Evolutionary conservation across 1,284 basidiomycete genomes (phyloP), one percentile per base, ranked within the genome.

Genomic region (Takashimella koratensis): DNA sequence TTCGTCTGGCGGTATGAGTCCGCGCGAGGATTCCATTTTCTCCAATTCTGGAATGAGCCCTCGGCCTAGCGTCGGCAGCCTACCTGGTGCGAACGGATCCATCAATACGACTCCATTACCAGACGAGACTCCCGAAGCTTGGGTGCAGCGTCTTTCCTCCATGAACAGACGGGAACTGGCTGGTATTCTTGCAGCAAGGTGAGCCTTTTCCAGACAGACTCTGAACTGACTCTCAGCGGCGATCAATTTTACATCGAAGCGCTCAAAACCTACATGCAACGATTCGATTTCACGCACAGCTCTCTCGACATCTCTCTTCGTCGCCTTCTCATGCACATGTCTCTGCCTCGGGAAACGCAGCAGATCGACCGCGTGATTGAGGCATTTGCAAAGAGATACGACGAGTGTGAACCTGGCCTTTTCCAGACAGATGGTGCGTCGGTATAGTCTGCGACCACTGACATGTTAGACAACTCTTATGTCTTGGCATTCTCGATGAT

Each of bases 301-400:
- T 87, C 96, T 11, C 80, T 98, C 43, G 96, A 99, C 70, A 85
- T 98, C 41, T 90, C 96, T 4, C 76, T 99, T 45, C 87, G 96
- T 27, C 86, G 86, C 66, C 74, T 99, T 52, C 81, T 99, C 36
- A 92, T 98, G 88, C 85, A 92, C 63, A 84, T 96, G 45, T 85
- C 87, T 48, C 81, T 99, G 46, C 95, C 95, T 3, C 83, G 86
- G 57, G 95, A 98, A 79, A 98, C 95, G 0, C 96, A 98, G 72
- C 95, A 98, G 76, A 98, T 99, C 57, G 96, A 98, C 74, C 83
- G 95, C 49, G 90, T 98, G 48, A 91, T 99, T 70, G 93, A 98
- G 75, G 90, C 90, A 0, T 98, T 99, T 74, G 88, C 95, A 5
- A 80, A 80, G 49, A 83, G 88, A 53, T 99, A 98, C 76, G 78